Base-by-base conservation (phyloP, 441 rosid genomes). In the Metrosideros polymorpha region DNA sequence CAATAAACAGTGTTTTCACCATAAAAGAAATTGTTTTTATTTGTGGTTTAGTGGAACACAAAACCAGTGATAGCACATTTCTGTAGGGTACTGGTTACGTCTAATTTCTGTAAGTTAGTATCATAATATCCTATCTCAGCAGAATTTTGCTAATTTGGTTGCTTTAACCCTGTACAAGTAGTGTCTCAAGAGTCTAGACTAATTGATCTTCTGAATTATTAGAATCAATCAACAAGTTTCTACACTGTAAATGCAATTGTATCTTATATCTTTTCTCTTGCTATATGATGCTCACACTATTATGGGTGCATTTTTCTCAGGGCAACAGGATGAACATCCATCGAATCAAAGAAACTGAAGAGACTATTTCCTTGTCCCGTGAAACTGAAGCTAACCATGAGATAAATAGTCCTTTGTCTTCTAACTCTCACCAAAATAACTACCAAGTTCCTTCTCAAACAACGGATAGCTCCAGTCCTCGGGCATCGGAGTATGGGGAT, bases 401-500 rank as follows among this genome's bases (percentile, higher is more conserved):
- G 89, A 88, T 89, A 82, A 93, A 94, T 50, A 93, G 91, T 90
- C 93, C 96, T 90, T 85, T 87, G 82, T 92, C 97, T 86, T 92
- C 93, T 82, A 89, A 90, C 91, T 89, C 89, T 85, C 91, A 82
- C 87, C 94, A 90, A 86, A 90, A 87, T 84, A 90, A 89, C 89
- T 88, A 89, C 87, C 93, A 87, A 57, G 86, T 89, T 88, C 91
- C 89, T 87, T 92, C 98, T 82, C 95, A 91, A 84, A 89, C 95
- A 61, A 92, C 93, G 27, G 97, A 93, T 89, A 91, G 96, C 92
- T 91, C 92, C 87, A 92, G 94, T 84, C 90, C 92, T 89, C 96
- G 92, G 43, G 92, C 95, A 52, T 93, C 98, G 53, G 98, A 95
- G 88, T 90, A 89, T 90, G 98, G 93, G 90, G 99, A 97, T 90